Percentiles rank a stretch among this genome's conserved stretches.
phyloP scores from a whole-genome alignment of 2,329 filamentous ascomycete species.

The Berkeleyomyces rouxiae region DNA sequence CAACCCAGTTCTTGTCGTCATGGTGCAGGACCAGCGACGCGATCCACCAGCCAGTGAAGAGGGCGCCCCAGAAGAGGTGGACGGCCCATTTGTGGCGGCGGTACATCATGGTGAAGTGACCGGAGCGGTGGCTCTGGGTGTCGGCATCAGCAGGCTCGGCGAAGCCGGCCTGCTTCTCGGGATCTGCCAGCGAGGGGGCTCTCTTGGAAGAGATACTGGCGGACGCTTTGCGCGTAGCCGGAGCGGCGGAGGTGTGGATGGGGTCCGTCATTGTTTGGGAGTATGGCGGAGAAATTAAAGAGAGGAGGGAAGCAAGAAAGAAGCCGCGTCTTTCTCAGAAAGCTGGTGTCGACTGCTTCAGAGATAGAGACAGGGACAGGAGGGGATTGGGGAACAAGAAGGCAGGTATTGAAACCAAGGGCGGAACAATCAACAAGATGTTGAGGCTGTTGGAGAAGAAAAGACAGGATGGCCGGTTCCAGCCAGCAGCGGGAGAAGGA shows the following conservation, averaged over 20 bases:
- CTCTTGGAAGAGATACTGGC: conserved; percentile 14
- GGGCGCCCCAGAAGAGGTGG: conserved; percentile 29
- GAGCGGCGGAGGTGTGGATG: conserved; percentile 16
- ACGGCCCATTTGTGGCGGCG: conserved; percentile 28
- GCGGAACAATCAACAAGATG: neutral
- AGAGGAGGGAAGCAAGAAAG: neutral
- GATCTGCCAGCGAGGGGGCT: conserved; percentile 19
- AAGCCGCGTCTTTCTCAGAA: too few species aligned
- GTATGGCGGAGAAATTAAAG: conserved; percentile 25
- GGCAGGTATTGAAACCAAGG: neutral
- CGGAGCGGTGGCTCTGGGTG: conserved; percentile 15
- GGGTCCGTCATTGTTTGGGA: conserved; percentile 22
- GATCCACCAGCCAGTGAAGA: conserved; percentile 55
- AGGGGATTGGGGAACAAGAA: neutral
- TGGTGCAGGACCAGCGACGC: conserved; percentile 56
- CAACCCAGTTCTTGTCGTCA: conserved; percentile 59
- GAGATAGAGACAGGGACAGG: neutral
- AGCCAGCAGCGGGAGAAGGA: neutral
- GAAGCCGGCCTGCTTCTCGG: conserved; percentile 22
- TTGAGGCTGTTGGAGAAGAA: neutral
- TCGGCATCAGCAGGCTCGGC: conserved; percentile 17
- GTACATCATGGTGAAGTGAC: conserved; percentile 24
- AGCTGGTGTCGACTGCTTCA: too few species aligned
- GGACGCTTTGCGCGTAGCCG: conserved; percentile 16
- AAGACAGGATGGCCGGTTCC: neutral